Base-by-base conservation (phyloP, 345 rosid species). In the Fremontodendron californicum region DNA sequence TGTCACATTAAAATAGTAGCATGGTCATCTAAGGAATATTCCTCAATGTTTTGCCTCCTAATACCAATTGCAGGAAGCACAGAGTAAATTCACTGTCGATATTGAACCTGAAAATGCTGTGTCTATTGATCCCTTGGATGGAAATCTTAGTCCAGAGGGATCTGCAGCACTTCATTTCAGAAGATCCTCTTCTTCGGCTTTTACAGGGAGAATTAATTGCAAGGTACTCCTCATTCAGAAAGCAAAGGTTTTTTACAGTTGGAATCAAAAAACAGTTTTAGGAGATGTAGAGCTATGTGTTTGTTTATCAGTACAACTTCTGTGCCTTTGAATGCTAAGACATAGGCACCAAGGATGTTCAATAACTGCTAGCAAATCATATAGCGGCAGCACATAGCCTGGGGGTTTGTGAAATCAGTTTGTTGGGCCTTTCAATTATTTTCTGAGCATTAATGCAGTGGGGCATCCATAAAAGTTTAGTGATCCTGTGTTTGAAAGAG, bases 111-210 rank as follows among this genome's bases (percentile, higher is more conserved):
- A 89, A 82, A 89, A 85, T 62, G 83, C 86, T 23, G 78, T 89
- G 68, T 42, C n/a, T 7, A 37, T 92, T 7, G 86, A 91, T 48
- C 93, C 98, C 73, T 69, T 65, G 16, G 93, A 90, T 76, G 99
- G 99, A 78, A 82, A 83, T 72, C 89, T 95, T 15, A 69, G 89
- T 78, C 87, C 87, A n/a, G 89, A 92, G 67, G 97, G 99, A 81
- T 89, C 89, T 11, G 88, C 92, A 6, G 35, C 54, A 45, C 75
- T 93, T 81, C 91, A 85, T 77, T 93, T 84, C 63, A 86, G 46
- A 81, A 93, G 93, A 84, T 79, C 86, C 62, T 82, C 91, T 23
- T 61, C 87, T 40, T 87, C 88, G 1, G 82, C 88, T 82, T 85
- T 94, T 52, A 82, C 73, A 18, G 97, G 84, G 71, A 91, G 88